A percentile compares a stretch with the other conserved stretches of the same genome.
Evolutionary conservation across 148 eudicot species (phyloP).

Genomic region (Tetragonia tetragonoides): DNA sequence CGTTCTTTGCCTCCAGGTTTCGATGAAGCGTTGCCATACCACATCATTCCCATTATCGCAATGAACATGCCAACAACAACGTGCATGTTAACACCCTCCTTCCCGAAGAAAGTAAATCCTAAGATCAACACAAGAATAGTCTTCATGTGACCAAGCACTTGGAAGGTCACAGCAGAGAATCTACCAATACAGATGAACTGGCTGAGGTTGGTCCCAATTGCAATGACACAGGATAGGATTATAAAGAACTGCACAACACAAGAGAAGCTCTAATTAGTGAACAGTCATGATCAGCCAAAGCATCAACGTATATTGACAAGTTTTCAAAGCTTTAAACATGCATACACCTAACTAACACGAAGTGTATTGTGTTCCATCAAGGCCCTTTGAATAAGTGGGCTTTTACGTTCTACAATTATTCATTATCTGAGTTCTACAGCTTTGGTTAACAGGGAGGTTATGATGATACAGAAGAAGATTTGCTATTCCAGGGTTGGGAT

Average conservation of each 20-base stretch:
- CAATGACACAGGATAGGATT: conserved; percentile 44
- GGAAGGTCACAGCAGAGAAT: conserved; percentile 59
- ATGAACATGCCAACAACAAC: conserved; percentile 47
- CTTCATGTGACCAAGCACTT: conserved; percentile 61
- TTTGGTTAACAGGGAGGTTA: background rate
- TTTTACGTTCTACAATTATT: no score
- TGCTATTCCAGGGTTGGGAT: background rate
- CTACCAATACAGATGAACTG: conserved; percentile 66
- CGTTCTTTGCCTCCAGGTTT: conserved; percentile 55
- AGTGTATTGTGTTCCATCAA: no score
- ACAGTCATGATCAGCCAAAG: background rate
- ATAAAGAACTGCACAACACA: conserved; percentile 43
- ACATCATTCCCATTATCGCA: conserved; percentile 51
- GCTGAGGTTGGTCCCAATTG: conserved; percentile 56
- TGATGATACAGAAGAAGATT: background rate
- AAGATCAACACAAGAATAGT: conserved; percentile 46
- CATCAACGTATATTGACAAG: background rate
- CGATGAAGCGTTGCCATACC: conserved; percentile 54
- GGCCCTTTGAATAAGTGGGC: no score
- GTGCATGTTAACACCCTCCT: conserved; percentile 51
- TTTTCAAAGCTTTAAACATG: no score
- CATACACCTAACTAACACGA: no score
- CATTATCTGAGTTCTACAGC: background rate
- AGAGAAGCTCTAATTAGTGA: background rate
- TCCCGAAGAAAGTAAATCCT: conserved; percentile 53